phyloP scores from a whole-genome alignment of 192 early-diverging fungal genomes.

The Backusella circina region DNA sequence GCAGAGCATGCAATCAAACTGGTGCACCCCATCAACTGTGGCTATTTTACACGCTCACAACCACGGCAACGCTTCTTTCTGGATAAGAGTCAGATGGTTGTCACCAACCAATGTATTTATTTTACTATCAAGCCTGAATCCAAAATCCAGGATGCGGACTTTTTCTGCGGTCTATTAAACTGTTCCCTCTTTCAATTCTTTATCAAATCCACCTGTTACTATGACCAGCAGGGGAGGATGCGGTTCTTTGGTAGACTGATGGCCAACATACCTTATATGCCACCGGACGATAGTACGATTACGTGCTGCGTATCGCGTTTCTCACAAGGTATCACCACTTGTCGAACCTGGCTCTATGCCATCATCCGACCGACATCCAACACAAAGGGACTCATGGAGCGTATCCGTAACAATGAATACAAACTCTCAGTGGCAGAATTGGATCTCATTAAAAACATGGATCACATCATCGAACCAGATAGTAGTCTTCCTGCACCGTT shows the following conservation, averaged over 20 bases:
- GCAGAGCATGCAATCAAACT: constrained; percentile 45
- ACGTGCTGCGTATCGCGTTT: constrained; percentile 8
- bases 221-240: constrained; percentile 55
- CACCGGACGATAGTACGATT: not conserved
- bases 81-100: constrained; percentile 34
- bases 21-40: constrained; percentile 57
- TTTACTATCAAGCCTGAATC: constrained; percentile 33
- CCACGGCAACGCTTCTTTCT: constrained; percentile 58
- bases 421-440: not conserved
- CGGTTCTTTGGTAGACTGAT: constrained; percentile 55
- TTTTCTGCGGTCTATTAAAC: constrained; percentile 41
- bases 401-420: constrained; percentile 22
- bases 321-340: not conserved
- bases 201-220: constrained; percentile 43
- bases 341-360: constrained; percentile 13
- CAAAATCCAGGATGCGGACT: constrained; percentile 17
- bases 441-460: not conserved
- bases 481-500: not conserved
- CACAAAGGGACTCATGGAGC: constrained; percentile 7
- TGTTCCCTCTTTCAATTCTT: constrained; percentile 47
- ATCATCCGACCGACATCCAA: not conserved
- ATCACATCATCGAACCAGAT: not conserved
- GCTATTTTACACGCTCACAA: constrained; percentile 47
- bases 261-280: constrained; percentile 51
- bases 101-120: constrained; percentile 62